phyloP scores from a whole-genome alignment of 1,139 yeast genomes.

The Debaryomyces coudertii region DNA sequence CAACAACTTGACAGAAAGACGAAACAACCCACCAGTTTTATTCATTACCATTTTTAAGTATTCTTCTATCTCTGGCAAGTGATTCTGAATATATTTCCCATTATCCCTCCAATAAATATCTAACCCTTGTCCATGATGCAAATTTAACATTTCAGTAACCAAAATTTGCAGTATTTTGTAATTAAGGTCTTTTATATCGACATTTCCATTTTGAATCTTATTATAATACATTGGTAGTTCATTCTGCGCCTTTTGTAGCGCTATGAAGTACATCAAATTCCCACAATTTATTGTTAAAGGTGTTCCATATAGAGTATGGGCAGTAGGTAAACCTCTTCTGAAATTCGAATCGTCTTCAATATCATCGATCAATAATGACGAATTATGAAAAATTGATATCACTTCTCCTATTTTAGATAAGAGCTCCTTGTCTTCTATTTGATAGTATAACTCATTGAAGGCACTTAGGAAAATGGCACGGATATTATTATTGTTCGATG shows the following conservation, averaged over 20 bases:
- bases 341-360: constrained; percentile 76
- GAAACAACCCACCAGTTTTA: constrained; percentile 86
- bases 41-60: constrained; percentile 81
- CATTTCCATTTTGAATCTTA: not conserved
- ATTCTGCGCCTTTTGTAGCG: constrained; percentile 52
- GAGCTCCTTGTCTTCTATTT: constrained; percentile 22
- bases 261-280: constrained; percentile 78
- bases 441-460: constrained; percentile 36
- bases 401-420: constrained; percentile 27
- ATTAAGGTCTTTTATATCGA: constrained; percentile 11
- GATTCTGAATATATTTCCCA: constrained; percentile 19
- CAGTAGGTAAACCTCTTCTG: constrained; percentile 77
- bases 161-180: constrained; percentile 34
- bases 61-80: constrained; percentile 67
- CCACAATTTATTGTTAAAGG: constrained; percentile 84
- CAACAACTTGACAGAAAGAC: constrained; percentile 71
- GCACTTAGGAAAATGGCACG: constrained; percentile 33
- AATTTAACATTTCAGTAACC: constrained; percentile 71
- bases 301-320: constrained; percentile 74
- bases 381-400: constrained; percentile 33
- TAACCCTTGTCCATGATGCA: constrained; percentile 88
- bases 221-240: constrained; percentile 20
- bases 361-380: constrained; percentile 64
- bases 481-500: constrained; percentile 38
- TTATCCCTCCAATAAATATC: constrained; percentile 87